These are phyloP conservation scores for Chlamydomonas sphaeroides DNA, from an alignment of 139 green algal species.

Conservation along the genomic window DNA sequence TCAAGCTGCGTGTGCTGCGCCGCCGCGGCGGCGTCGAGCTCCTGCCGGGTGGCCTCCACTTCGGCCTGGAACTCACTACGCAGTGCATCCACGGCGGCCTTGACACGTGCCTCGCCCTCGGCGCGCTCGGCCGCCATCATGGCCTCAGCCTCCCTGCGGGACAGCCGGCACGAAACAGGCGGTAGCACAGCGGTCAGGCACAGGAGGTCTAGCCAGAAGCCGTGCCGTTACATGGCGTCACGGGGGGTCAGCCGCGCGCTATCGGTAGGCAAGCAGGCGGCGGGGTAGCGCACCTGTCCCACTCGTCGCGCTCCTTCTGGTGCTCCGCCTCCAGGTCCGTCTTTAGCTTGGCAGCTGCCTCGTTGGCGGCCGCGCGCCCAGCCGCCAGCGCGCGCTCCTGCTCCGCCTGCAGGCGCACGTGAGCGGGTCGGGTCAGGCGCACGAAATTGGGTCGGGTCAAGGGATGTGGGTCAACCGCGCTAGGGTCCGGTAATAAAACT, in stretches of 20 bases:
- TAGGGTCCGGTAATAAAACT: too few relatives aligned
- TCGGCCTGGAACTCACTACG: too few relatives aligned
- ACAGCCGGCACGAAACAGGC: too few relatives aligned
- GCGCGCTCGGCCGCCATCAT: conserved; percentile 9
- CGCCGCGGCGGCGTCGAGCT: neutral
- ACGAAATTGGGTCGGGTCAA: too few relatives aligned
- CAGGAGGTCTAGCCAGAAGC: too few relatives aligned
- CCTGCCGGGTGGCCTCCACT: neutral
- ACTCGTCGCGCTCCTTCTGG: conserved; percentile 35
- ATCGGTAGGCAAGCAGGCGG: too few relatives aligned
- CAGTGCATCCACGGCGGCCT: too few relatives aligned
- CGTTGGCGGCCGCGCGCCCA: neutral
- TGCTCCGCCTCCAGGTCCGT: neutral
- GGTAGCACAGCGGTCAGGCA: too few relatives aligned
- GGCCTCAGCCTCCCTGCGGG: conserved; percentile 29
- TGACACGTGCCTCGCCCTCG: neutral
- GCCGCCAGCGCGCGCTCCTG: neutral
- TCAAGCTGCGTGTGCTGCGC: neutral
- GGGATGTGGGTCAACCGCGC: too few relatives aligned
- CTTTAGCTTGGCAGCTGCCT: neutral
- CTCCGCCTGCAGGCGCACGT: conserved; percentile 17
- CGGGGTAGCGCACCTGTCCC: conserved; percentile 30
- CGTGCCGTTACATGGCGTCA: too few relatives aligned
- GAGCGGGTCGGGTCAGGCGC: too few relatives aligned
- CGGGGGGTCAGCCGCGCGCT: too few relatives aligned